Evolutionary conservation across 1,284 basidiomycete species (phyloP).

Genomic region (Golubevia sp.): DNA sequence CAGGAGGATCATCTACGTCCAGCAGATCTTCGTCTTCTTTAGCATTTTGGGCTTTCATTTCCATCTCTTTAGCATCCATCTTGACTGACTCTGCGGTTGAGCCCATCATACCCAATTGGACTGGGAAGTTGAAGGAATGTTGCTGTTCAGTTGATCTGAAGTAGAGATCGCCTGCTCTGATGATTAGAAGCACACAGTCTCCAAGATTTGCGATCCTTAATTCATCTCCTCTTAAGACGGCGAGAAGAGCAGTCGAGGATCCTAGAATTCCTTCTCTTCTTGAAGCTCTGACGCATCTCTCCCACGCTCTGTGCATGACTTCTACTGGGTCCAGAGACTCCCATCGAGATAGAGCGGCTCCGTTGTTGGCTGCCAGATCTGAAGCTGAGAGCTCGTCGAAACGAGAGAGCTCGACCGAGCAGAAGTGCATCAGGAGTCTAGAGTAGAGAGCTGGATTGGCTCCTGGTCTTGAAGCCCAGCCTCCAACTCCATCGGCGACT

Average conservation of each 20-base stretch:
- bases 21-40: too few relatives aligned
- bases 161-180: conserved; percentile 76
- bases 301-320: conserved; percentile 68
- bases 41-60: too few relatives aligned
- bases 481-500: conserved; percentile 86
- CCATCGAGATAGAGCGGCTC: too few relatives aligned
- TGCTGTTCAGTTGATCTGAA: conserved; percentile 94
- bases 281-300: conserved; percentile 64
- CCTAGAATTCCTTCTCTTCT: conserved; percentile 66
- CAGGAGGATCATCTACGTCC: too few relatives aligned
- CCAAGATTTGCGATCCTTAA: conserved; percentile 88
- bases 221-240: conserved; percentile 72
- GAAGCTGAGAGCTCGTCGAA: conserved; percentile 15
- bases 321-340: conserved; percentile 64
- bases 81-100: conserved; percentile 72
- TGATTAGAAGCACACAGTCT: conserved; percentile 80
- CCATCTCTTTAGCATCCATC: conserved; percentile 24
- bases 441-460: conserved; percentile 77
- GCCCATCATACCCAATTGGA: conserved; percentile 78
- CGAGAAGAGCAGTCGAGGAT: conserved; percentile 67
- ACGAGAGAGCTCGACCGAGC: conserved; percentile 66
- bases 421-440: conserved; percentile 83
- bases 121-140: conserved; percentile 90
- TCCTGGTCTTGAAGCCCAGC: conserved; percentile 71
- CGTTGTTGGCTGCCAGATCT: too few relatives aligned